These are phyloP conservation scores for Exophiala spinifera DNA, from an alignment of 2,329 filamentous ascomycete species.

Conservation along the genomic window DNA sequence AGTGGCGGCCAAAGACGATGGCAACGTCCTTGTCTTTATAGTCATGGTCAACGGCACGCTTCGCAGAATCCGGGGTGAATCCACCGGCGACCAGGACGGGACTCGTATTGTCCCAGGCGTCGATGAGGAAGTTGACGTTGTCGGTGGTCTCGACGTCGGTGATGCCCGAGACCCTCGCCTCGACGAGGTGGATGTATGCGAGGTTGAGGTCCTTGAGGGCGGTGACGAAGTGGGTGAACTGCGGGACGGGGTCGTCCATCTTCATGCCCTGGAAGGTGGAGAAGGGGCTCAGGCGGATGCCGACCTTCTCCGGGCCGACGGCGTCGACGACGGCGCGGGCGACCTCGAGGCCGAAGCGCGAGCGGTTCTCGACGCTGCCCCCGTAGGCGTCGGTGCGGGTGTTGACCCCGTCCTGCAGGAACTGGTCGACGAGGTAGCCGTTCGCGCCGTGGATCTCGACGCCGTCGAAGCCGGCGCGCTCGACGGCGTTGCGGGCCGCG, in stretches of 20 bases:
- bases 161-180: constrained; percentile 46
- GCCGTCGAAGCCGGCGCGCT: constrained; percentile 52
- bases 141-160: constrained; percentile 37
- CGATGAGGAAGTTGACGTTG: constrained; percentile 13
- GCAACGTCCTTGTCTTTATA: constrained; percentile 45
- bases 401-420: constrained; percentile 51
- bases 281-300: constrained; percentile 50
- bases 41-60: constrained; percentile 46
- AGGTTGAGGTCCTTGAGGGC: constrained; percentile 52
- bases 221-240: constrained; percentile 56
- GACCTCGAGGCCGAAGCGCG: constrained; percentile 53
- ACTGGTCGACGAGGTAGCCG: constrained; percentile 53
- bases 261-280: constrained; percentile 47
- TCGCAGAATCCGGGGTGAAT: constrained; percentile 51
- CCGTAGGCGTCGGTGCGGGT: constrained; percentile 51
- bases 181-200: constrained; percentile 57
- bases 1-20: constrained; percentile 48
- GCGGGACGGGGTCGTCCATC: constrained; percentile 58
- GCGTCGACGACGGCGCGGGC: constrained; percentile 36
- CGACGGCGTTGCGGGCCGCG: constrained; percentile 52
- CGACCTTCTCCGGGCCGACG: constrained; percentile 39
- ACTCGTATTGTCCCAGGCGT: constrained; percentile 49
- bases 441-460: constrained; percentile 48
- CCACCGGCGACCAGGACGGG: constrained; percentile 58
- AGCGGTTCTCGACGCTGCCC: constrained; percentile 51